Evolutionary conservation across 768 basidiomycete genomes (phyloP).

Genomic region (Sarcodon aspratus): DNA sequence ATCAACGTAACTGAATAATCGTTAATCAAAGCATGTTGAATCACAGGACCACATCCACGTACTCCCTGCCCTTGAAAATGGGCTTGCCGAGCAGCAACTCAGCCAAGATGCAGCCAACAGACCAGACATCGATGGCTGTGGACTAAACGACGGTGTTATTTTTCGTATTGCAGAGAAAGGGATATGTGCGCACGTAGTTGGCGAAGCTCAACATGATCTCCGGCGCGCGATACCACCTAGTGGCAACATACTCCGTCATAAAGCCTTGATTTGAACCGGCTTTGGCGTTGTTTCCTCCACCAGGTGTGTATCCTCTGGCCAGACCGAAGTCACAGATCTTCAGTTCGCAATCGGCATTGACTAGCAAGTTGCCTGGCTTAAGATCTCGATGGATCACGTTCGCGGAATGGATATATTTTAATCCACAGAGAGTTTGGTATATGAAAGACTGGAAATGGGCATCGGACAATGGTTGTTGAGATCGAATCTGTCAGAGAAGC

Average conservation of each 20-base stretch:
- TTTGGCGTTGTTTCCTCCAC: constrained; percentile 39
- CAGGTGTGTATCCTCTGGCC: constrained; percentile 87
- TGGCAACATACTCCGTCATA: constrained; percentile 99
- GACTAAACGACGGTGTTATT: constrained; percentile 35
- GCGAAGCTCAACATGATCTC: constrained; percentile 99
- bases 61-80: constrained; percentile 97
- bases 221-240: constrained; percentile 95
- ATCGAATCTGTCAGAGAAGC: constrained; percentile 53
- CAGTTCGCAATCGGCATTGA: constrained; percentile 96
- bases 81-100: constrained; percentile 91
- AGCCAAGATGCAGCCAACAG: constrained; percentile 89
- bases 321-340: constrained; percentile 99
- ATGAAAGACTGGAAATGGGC: constrained; percentile 94
- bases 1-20: constrained; percentile 72
- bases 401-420: constrained; percentile 97
- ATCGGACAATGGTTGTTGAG: constrained; percentile 80
- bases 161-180: not conserved
- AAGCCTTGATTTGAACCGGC: constrained; percentile 82
- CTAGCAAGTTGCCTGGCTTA: constrained; percentile 90
- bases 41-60: not conserved
- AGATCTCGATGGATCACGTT: constrained; percentile 96
- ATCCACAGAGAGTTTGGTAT: constrained; percentile 95
- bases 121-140: constrained; percentile 93
- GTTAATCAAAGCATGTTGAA: constrained; percentile 4
- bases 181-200: constrained; percentile 59